Evolutionary conservation across 495 filamentous ascomycete genomes (phyloP).

Genomic region (Talaromyces ruber): DNA sequence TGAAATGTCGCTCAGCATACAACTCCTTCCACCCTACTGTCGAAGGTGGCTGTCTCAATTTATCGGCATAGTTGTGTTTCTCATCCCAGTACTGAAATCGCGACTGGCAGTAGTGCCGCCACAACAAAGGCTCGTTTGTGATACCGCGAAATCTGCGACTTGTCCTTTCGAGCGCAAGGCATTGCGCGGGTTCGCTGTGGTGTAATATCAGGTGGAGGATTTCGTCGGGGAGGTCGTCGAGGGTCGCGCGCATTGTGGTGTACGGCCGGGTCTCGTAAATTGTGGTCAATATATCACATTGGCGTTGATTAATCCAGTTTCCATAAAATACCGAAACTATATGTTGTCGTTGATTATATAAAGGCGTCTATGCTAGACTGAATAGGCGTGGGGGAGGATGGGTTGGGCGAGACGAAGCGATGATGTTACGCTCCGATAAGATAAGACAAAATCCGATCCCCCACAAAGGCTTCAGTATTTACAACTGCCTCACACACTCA

Average conservation of each 20-base stretch:
- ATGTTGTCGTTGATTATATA: not conserved
- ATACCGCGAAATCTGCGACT: slow-evolving; percentile 57
- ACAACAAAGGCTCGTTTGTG: slow-evolving; percentile 63
- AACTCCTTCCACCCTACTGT: slow-evolving; percentile 69
- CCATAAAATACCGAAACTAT: not conserved
- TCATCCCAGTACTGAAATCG: slow-evolving; percentile 67
- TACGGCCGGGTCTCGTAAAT: not conserved
- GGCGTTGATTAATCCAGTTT: not conserved
- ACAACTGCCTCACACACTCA: not conserved
- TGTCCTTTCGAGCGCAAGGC: slow-evolving; percentile 43
- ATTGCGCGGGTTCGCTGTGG: slow-evolving; percentile 42
- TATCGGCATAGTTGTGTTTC: slow-evolving; percentile 53
- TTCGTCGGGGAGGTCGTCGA: slow-evolving; percentile 58
- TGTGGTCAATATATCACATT: not conserved
- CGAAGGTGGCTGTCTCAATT: slow-evolving; percentile 40
- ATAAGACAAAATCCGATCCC: slow-evolving; percentile 9
- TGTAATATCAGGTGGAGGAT: slow-evolving; percentile 62
- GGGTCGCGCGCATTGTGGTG: slow-evolving; percentile 9
- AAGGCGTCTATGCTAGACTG: not conserved
- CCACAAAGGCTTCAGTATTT: slow-evolving; percentile 7
- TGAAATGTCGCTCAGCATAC: slow-evolving; percentile 49
- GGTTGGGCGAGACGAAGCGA: not conserved
- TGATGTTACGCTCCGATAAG: slow-evolving; percentile 12
- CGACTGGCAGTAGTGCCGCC: slow-evolving; percentile 63
- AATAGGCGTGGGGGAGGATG: not conserved